Evolutionary conservation across 1,284 basidiomycete species (phyloP).

Genomic region (Lignosus rhinocerotis): DNA sequence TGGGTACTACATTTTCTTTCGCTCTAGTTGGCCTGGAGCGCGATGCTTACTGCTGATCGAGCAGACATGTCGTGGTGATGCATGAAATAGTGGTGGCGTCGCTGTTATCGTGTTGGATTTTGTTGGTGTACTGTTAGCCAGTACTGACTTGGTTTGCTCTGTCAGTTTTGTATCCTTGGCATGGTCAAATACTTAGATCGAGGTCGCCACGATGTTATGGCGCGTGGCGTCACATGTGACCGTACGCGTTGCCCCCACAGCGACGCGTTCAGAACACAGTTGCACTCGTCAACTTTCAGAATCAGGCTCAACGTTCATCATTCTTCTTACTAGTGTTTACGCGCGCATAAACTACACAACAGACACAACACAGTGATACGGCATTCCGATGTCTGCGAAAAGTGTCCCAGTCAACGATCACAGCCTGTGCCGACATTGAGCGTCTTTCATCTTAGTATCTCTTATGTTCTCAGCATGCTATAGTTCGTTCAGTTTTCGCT

Average conservation of each 20-base stretch:
- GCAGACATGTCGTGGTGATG: constrained; percentile 18
- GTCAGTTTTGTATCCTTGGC: background rate
- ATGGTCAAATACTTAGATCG: background rate
- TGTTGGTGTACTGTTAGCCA: background rate
- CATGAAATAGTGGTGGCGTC: background rate
- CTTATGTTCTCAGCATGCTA: no score
- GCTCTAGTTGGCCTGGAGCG: background rate
- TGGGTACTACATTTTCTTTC: constrained; percentile 19
- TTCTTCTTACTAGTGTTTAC: no score
- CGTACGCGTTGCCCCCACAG: background rate
- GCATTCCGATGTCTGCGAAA: no score
- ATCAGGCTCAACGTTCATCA: no score
- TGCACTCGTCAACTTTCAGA: no score
- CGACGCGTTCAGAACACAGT: background rate
- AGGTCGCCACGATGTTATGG: background rate
- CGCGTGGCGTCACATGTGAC: background rate
- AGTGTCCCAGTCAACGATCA: no score
- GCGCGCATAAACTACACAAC: no score
- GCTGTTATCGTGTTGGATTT: background rate
- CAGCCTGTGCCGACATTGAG: no score
- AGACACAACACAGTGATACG: no score
- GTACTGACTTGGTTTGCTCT: background rate
- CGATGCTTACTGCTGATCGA: background rate
- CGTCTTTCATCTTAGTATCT: no score
- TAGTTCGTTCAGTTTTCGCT: no score